These are phyloP conservation scores for Yamadazyma philogaea DNA, from an alignment of 805 yeast species.

Conservation along the genomic window DNA sequence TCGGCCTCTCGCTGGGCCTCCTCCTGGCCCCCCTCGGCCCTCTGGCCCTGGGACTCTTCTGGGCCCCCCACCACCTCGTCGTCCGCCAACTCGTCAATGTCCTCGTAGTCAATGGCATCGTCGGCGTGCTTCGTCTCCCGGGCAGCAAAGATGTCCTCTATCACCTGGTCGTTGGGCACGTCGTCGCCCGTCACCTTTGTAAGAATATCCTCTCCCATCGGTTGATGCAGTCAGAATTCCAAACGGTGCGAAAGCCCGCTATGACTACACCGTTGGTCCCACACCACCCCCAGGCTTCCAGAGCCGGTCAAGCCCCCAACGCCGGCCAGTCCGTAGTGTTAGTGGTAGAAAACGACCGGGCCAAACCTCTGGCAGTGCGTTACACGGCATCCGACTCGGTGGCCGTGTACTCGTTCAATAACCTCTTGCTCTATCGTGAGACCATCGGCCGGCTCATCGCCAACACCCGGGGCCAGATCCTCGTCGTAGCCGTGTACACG, in stretches of 20 bases:
- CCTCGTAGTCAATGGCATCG: conserved; percentile 92
- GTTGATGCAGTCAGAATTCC: too few species aligned
- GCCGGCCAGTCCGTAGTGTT: not conserved
- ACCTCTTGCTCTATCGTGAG: conserved; percentile 3
- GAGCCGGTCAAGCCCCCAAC: not conserved
- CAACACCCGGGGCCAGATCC: not conserved
- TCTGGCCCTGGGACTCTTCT: too few species aligned
- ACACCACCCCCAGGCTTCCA: too few species aligned
- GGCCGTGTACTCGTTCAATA: conserved; percentile 4
- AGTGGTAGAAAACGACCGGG: not conserved
- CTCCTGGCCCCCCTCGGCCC: not conserved
- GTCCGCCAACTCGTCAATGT: conserved; percentile 91
- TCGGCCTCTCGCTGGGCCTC: conserved; percentile 25
- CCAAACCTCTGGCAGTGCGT: not conserved
- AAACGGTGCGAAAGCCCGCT: too few species aligned
- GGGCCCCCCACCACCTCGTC: conserved; percentile 68
- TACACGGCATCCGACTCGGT: not conserved
- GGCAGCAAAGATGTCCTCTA: conserved; percentile 37
- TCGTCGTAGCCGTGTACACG: conserved; percentile 7
- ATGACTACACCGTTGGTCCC: too few species aligned
- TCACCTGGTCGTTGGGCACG: conserved; percentile 24
- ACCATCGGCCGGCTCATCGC: conserved; percentile 8
- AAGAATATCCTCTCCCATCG: conserved; percentile 9
- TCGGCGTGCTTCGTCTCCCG: conserved; percentile 67
- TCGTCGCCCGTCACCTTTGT: conserved; percentile 16